Evolutionary conservation across 164 flowering plant genomes (phyloP).

Genomic region (Cinnamomum micranthum): DNA sequence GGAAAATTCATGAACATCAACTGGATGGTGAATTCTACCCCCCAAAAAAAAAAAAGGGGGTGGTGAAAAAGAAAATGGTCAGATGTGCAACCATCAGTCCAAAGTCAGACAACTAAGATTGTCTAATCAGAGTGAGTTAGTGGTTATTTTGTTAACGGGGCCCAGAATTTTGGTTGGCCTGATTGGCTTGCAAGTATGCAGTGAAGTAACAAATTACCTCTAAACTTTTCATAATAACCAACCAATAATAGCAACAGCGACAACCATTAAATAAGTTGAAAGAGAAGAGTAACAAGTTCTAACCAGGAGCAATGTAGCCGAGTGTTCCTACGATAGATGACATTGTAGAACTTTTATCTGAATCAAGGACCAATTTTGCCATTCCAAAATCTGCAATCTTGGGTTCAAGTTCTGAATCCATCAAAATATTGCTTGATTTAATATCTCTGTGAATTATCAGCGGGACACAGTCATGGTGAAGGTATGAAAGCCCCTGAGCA

Average conservation of each 20-base stretch:
- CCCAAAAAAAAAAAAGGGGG: too few relatives aligned
- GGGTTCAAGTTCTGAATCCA: slow-evolving; percentile 28
- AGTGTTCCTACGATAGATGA: slow-evolving; percentile 31
- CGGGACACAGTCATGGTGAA: slow-evolving; percentile 35
- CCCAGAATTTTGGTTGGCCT: too few relatives aligned
- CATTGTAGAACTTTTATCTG: slow-evolving; percentile 20
- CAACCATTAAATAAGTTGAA: not conserved
- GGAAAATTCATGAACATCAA: not conserved
- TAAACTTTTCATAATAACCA: not conserved
- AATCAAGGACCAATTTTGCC: slow-evolving; percentile 20
- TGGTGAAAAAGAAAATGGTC: not conserved
- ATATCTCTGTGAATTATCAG: slow-evolving; percentile 31
- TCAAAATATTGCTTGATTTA: not conserved
- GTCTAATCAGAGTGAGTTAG: not conserved
- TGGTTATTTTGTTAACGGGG: not conserved
- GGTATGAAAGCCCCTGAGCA: slow-evolving; percentile 35
- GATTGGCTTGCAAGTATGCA: not conserved
- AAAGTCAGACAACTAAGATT: too few relatives aligned
- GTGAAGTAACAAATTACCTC: not conserved
- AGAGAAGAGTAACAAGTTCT: slow-evolving; percentile 14
- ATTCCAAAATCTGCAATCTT: slow-evolving; percentile 35
- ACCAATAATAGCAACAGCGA: too few relatives aligned
- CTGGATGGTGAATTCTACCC: not conserved
- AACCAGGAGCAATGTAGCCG: slow-evolving; percentile 14
- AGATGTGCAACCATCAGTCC: not conserved